These are phyloP conservation scores for Oligophagozyma castellii DNA, from an alignment of 1,139 yeast genomes.

Conservation along the genomic window DNA sequence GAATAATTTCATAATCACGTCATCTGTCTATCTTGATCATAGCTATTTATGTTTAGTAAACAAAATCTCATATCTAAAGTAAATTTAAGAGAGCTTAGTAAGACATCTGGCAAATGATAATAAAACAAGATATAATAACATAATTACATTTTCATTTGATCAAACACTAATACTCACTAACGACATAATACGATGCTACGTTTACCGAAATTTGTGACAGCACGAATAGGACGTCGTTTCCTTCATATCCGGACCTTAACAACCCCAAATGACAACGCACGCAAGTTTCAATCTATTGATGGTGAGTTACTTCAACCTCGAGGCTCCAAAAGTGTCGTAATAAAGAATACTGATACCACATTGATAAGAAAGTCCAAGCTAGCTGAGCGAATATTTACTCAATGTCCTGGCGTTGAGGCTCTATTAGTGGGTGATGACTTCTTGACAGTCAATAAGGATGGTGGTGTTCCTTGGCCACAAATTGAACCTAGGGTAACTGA, in stretches of 20 bases:
- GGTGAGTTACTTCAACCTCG: conserved; percentile 38
- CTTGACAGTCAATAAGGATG: conserved; percentile 69
- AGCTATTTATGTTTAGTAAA: too few species aligned
- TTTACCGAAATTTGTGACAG: conserved; percentile 1
- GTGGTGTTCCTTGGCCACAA: conserved; percentile 51
- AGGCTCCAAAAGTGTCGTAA: conserved; percentile 48
- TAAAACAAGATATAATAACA: too few species aligned
- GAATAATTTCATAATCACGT: too few species aligned
- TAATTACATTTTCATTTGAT: too few species aligned
- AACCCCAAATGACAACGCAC: conserved; percentile 88
- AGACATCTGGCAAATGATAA: too few species aligned
- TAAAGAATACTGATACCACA: conserved; percentile 39
- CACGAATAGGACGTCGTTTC: conserved; percentile 5
- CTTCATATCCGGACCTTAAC: conserved; percentile 41
- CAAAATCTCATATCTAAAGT: too few species aligned
- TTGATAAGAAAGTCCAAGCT: conserved; percentile 59
- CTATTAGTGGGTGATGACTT: conserved; percentile 83
- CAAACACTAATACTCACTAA: neutral
- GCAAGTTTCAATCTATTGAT: conserved; percentile 68
- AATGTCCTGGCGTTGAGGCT: conserved; percentile 69
- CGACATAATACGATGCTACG: neutral
- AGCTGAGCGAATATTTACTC: conserved; percentile 62
- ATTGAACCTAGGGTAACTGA: conserved; percentile 84
- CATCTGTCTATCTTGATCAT: too few species aligned
- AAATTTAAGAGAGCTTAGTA: too few species aligned